Percentiles rank a stretch among this genome's conserved stretches.
phyloP scores from a whole-genome alignment of 768 basidiomycete species.

The Agaricus subrufescens region DNA sequence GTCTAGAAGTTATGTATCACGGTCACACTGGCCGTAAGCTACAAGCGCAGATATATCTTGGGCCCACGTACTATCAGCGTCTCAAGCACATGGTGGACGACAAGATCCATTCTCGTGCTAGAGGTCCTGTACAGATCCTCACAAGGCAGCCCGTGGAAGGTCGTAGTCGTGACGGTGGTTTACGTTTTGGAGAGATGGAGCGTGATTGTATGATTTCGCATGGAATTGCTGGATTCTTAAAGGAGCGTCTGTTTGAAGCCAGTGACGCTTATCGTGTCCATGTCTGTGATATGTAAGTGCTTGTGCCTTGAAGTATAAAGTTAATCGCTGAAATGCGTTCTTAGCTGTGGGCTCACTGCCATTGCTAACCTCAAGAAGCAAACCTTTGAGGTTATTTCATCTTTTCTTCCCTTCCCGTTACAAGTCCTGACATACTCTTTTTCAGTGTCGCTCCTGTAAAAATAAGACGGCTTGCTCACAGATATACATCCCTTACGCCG shows the following conservation, averaged over 20 bases:
- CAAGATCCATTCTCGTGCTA: constrained; percentile 96
- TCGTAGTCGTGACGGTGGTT: constrained; percentile 95
- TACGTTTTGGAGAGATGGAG: constrained; percentile 99
- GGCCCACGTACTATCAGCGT: constrained; percentile 98
- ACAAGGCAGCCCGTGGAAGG: constrained; percentile 98
- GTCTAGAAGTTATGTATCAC: constrained; percentile 97
- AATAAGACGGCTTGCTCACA: constrained; percentile 96
- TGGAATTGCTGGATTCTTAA: constrained; percentile 96
- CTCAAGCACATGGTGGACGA: constrained; percentile 99
- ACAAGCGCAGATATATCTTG: constrained; percentile 97
- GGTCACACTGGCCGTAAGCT: constrained; percentile 98
- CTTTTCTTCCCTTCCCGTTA: background rate
- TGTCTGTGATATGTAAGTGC: constrained; percentile 90
- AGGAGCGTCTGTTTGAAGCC: constrained; percentile 93
- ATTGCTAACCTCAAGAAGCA: constrained; percentile 99
- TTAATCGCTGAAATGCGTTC: constrained; percentile 12
- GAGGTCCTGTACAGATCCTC: constrained; percentile 96
- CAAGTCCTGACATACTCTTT: background rate
- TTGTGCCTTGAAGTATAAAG: background rate
- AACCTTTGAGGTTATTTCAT: constrained; percentile 70
- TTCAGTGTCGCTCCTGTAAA: constrained; percentile 87
- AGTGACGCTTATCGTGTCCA: constrained; percentile 92
- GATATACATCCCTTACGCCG: constrained; percentile 92
- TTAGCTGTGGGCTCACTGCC: constrained; percentile 89
- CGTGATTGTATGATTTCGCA: constrained; percentile 99